Conservation (phyloP, 768 basidiomycete species). For the Psilocybe cubensis region DNA sequence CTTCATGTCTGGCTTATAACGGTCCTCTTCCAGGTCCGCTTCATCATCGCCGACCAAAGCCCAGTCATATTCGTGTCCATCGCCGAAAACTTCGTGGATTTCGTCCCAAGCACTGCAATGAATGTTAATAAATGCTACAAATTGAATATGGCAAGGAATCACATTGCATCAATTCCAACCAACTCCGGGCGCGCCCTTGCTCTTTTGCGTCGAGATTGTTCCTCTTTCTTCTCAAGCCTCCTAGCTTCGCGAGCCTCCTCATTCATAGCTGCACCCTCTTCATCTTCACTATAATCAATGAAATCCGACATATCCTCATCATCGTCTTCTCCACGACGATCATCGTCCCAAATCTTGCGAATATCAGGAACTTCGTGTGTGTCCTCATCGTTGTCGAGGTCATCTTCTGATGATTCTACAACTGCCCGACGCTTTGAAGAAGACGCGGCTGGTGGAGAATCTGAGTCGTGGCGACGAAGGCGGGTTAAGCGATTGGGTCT, state of each 20-base stretch:
- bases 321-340: slow-evolving; percentile 64
- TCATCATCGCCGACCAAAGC: slow-evolving; percentile 87
- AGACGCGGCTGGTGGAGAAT: slow-evolving; percentile 66
- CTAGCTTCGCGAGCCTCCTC: slow-evolving; percentile 79
- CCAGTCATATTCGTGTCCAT: slow-evolving; percentile 96
- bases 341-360: slow-evolving; percentile 86
- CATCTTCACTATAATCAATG: slow-evolving; percentile 82
- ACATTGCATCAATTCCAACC: slow-evolving; percentile 85
- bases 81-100: slow-evolving; percentile 94
- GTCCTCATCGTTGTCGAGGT: slow-evolving; percentile 60
- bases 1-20: slow-evolving; percentile 72
- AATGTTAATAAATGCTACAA: slow-evolving; percentile 14
- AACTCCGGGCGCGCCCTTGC: slow-evolving; percentile 69
- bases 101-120: slow-evolving; percentile 86
- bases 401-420: slow-evolving; percentile 79
- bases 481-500: slow-evolving; percentile 66
- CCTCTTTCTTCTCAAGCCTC: slow-evolving; percentile 65
- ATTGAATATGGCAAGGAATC: slow-evolving; percentile 14
- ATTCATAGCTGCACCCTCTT: slow-evolving; percentile 69
- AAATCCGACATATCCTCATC: slow-evolving; percentile 82
- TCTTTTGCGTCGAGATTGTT: slow-evolving; percentile 70
- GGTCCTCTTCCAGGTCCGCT: slow-evolving; percentile 45
- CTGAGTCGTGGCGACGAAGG: slow-evolving; percentile 72
- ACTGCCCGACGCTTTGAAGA: slow-evolving; percentile 62
- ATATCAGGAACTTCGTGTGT: slow-evolving; percentile 65